Conservation (phyloP, 345 rosid genomes). For the Iberis pinnata region DNA sequence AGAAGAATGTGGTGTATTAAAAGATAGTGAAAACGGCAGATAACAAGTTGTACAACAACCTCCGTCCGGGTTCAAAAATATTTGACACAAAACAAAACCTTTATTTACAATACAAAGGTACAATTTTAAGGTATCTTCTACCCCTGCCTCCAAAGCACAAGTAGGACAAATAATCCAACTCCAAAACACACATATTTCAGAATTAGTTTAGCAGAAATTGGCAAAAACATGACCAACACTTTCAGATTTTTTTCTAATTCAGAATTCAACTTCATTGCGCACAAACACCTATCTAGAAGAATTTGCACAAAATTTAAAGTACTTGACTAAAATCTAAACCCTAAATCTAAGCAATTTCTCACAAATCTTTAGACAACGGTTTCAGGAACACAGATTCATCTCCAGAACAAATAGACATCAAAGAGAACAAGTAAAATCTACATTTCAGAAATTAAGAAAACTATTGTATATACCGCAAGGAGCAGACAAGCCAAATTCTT, state of each 20-base stretch:
- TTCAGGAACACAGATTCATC: background rate
- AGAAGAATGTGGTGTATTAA: background rate
- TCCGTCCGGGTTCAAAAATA: too few species aligned
- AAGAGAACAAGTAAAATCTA: background rate
- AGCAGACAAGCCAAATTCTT: slow-evolving; percentile 44
- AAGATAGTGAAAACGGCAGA: too few species aligned
- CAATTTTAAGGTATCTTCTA: too few species aligned
- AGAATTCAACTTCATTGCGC: background rate
- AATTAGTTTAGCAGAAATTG: too few species aligned
- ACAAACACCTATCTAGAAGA: slow-evolving; percentile 4
- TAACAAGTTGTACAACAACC: too few species aligned
- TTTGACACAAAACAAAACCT: too few species aligned
- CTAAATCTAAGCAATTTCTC: background rate
- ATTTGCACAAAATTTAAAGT: background rate
- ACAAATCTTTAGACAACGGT: slow-evolving; percentile 7
- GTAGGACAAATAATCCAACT: too few species aligned
- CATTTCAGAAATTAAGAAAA: too few species aligned
- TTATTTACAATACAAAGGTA: too few species aligned
- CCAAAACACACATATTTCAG: too few species aligned
- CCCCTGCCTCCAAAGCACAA: too few species aligned
- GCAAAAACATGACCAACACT: background rate
- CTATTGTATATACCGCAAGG: slow-evolving; percentile 33
- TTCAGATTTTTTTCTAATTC: background rate
- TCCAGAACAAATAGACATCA: background rate
- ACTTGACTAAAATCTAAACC: background rate